These are phyloP conservation scores for Pythium vanterpoolii DNA, from an alignment of 352 stramenopile genomes.

Conservation along the genomic window DNA sequence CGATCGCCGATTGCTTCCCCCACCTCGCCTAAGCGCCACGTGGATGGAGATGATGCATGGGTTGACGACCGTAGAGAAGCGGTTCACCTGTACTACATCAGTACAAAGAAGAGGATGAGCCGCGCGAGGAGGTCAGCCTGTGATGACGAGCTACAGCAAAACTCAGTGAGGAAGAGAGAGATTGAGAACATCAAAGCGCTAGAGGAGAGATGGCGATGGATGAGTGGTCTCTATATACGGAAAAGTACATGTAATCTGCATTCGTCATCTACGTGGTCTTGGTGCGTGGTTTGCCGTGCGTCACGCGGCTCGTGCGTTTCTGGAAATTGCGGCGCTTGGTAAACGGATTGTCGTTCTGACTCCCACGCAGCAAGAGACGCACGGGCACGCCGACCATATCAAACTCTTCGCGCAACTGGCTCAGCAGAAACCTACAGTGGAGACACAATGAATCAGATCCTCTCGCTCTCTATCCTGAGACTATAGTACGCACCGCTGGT, in stretches of 20 bases:
- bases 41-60: not conserved
- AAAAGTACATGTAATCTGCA: not conserved
- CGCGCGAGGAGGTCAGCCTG: too few species aligned
- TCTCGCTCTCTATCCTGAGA: too few species aligned
- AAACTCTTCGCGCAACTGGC: slow-evolving; percentile 78
- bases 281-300: slow-evolving; percentile 56
- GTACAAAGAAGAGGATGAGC: too few species aligned
- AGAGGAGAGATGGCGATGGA: too few species aligned
- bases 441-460: slow-evolving; percentile 5
- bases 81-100: too few species aligned
- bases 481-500: slow-evolving; percentile 42
- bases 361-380: slow-evolving; percentile 70
- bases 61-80: too few species aligned
- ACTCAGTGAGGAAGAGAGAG: too few species aligned
- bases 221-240: slow-evolving; percentile 6
- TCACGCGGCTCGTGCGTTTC: slow-evolving; percentile 63
- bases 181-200: too few species aligned
- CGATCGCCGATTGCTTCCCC: slow-evolving; percentile 75
- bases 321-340: slow-evolving; percentile 83
- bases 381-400: slow-evolving; percentile 81
- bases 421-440: slow-evolving; percentile 64
- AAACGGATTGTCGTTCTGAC: slow-evolving; percentile 76
- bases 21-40: slow-evolving; percentile 19
- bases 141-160: too few species aligned
- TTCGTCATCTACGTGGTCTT: not conserved